A percentile compares a stretch with the other conserved stretches of the same genome.
These are phyloP conservation scores for Coemansia sp. DNA, from an alignment of 192 early-diverging fungal species.

Conservation along the genomic window DNA sequence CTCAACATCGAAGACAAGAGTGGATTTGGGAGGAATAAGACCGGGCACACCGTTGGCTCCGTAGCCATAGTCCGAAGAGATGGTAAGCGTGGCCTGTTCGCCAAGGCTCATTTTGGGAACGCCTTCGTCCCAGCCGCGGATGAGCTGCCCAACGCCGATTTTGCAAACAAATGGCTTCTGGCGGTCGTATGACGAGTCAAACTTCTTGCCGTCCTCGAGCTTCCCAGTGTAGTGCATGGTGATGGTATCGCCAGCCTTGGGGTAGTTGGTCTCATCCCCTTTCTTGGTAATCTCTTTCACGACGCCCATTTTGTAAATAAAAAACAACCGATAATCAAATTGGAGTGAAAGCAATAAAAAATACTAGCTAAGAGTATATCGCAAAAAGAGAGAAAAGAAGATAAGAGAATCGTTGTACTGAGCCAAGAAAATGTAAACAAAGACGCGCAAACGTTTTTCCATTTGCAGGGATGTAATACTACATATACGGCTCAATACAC, in stretches of 20 bases:
- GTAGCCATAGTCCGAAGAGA: conserved; percentile 83
- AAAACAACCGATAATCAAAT: not conserved
- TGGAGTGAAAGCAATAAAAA: not conserved
- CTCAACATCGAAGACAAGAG: conserved; percentile 86
- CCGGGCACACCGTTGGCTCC: conserved; percentile 74
- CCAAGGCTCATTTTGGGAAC: conserved; percentile 94
- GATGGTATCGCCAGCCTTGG: conserved; percentile 67
- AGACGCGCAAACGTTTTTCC: no score
- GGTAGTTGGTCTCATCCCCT: conserved; percentile 36
- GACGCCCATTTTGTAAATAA: conserved; percentile 37
- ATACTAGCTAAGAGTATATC: not conserved
- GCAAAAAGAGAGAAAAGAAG: not conserved
- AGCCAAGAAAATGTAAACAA: no score
- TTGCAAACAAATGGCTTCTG: conserved; percentile 79
- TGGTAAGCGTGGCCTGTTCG: conserved; percentile 81
- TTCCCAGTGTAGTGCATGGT: conserved; percentile 69
- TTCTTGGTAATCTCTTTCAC: conserved; percentile 19
- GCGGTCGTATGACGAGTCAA: conserved; percentile 89
- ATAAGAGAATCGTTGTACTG: no score
- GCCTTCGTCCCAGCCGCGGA: conserved; percentile 86
- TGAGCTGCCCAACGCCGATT: conserved; percentile 94
- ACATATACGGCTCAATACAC: no score
- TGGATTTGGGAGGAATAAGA: conserved; percentile 78
- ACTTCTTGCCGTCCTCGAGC: conserved; percentile 72
- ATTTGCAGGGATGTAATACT: no score